Base-by-base conservation (phyloP, 495 filamentous ascomycete species). In the Elaphomyces granulatus region DNA sequence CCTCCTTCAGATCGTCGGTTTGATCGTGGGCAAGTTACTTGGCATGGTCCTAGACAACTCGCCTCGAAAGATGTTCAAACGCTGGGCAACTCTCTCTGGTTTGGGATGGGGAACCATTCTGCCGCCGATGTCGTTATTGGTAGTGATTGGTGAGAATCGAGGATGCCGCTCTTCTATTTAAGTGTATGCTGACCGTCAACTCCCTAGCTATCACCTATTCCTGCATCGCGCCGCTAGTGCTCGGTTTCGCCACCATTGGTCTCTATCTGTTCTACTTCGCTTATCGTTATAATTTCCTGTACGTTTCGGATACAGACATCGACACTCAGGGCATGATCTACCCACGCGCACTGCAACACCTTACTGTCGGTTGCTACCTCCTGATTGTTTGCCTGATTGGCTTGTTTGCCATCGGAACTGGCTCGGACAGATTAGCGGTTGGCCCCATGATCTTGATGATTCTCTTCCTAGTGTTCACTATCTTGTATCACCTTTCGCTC, bases 201-300 rank as follows among this genome's bases (percentile, higher is more conserved):
- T 12, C 26, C 12, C 40, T 51, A 70, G 83, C 79, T 26, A 82
- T 96, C 45, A 78, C 78, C 15, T 98, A 98, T 56, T 80, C 87
- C 20, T 78, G 75, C 54, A 95, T 96, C 52, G 85, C 90, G 12
- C 90, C 90, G 0, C 61, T 96, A 32, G 81, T 96, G 50, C 65
- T 95, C 34, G 84, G 78, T 16, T 95, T 95, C 59, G 81, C 81
- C 23, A 77, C 79, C 15, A 67, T 95, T 37, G 88, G 83, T 42
- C 68, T 96, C 42, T 77, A 71, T 40, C 66, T 94, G 40, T 84
- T 98, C 62, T 95, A 95, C 61, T 66, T 93, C 35, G 87, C 90
- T 40, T 95, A 83, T 73, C 76, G 86, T 3, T 96, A 98, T 70
- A 94, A 98, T 54, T 55, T 96, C 50, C 71, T 98, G 35, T 98